These are phyloP conservation scores for Draba incana DNA, from an alignment of 345 rosid species.

Conservation along the genomic window DNA sequence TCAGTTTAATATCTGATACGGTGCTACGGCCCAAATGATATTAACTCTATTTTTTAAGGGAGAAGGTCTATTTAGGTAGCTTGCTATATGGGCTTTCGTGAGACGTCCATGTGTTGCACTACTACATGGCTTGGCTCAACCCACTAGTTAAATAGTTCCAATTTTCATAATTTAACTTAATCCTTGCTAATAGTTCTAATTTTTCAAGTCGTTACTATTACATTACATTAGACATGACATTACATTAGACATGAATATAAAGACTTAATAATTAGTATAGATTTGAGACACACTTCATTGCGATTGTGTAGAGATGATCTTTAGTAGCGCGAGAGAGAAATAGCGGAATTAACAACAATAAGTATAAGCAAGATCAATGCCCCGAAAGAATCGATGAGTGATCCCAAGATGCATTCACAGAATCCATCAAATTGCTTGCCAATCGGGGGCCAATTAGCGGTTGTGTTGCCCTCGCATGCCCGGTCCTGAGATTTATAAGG, in stretches of 20 bases:
- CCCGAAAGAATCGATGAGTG: slow-evolving; percentile 67
- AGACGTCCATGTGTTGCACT: no score
- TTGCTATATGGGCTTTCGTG: no score
- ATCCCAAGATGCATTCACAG: slow-evolving; percentile 62
- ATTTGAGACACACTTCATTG: not conserved
- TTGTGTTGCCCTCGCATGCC: slow-evolving; percentile 38
- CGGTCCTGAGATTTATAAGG: no score
- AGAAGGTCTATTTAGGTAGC: no score
- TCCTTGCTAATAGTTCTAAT: no score
- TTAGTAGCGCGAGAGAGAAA: slow-evolving; percentile 48
- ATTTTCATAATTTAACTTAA: no score
- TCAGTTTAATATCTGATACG: no score
- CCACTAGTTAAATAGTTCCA: no score
- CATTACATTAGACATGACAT: not conserved
- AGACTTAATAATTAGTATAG: not conserved
- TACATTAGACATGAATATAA: not conserved
- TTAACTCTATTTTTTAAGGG: no score
- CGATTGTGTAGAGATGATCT: slow-evolving; percentile 3
- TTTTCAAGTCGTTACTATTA: no score
- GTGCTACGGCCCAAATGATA: no score
- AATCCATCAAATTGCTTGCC: slow-evolving; percentile 63
- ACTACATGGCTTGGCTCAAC: no score
- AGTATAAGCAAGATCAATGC: slow-evolving; percentile 49
- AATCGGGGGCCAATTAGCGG: slow-evolving; percentile 58
- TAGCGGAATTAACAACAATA: slow-evolving; percentile 50